A percentile compares a stretch with the other conserved stretches of the same genome.
phyloP scores from a whole-genome alignment of 78 protist species.

The Dictyostelium intermedium region DNA sequence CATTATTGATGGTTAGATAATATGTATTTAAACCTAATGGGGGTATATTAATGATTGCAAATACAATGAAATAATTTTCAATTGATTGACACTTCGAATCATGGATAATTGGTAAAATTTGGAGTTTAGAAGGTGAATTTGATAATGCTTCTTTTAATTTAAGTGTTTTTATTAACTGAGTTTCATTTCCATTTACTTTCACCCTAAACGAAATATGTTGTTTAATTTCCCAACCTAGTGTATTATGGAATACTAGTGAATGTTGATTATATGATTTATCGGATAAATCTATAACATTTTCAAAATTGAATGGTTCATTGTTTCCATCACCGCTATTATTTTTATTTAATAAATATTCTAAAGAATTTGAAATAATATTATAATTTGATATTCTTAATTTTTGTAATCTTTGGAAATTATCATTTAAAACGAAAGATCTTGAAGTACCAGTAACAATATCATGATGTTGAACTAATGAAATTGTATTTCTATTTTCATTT shows the following conservation, averaged over 20 bases:
- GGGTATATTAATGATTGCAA: background rate
- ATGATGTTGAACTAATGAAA: slow-evolving; percentile 78
- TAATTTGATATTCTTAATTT: slow-evolving; percentile 1
- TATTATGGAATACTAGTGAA: slow-evolving; percentile 36
- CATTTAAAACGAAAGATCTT: slow-evolving; percentile 59
- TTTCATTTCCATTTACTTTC: background rate
- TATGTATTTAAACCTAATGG: slow-evolving; percentile 51
- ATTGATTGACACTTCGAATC: background rate
- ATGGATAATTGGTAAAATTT: slow-evolving; percentile 7
- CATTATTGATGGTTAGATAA: background rate
- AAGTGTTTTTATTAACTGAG: background rate
- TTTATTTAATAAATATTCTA: slow-evolving; percentile 29
- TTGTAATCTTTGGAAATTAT: slow-evolving; percentile 12
- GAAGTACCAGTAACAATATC: slow-evolving; percentile 88
- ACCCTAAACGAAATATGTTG: slow-evolving; percentile 17
- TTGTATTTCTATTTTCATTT: background rate
- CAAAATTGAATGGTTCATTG: background rate
- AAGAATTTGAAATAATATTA: slow-evolving; percentile 13
- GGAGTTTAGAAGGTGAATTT: slow-evolving; percentile 14
- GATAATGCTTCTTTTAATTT: background rate
- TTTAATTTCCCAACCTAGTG: slow-evolving; percentile 22
- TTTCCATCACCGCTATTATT: background rate
- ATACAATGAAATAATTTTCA: background rate
- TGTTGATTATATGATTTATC: background rate
- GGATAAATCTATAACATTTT: background rate